Conservation (phyloP, 2,329 filamentous ascomycete genomes). For the Nothophoma quercina region DNA sequence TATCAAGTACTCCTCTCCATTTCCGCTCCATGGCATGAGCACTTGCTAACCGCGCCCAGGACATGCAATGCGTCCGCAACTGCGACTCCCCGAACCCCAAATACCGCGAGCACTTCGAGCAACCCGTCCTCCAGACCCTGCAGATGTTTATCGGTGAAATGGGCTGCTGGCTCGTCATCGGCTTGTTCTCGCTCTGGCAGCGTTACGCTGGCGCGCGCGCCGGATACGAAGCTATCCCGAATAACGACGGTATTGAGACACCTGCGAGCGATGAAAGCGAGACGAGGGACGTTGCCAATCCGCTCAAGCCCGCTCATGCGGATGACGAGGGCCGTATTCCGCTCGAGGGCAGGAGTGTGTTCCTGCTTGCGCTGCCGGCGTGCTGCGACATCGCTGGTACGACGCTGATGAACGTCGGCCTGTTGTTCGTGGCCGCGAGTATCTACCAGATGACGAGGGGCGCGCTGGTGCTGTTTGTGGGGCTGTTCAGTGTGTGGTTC, state of each 20-base stretch:
- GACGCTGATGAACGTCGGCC: slow-evolving; percentile 94
- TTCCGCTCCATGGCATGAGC: background rate
- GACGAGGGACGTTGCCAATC: slow-evolving; percentile 60
- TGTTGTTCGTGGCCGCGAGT: slow-evolving; percentile 91
- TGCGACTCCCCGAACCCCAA: slow-evolving; percentile 75
- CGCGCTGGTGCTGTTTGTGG: slow-evolving; percentile 93
- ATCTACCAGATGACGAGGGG: slow-evolving; percentile 99
- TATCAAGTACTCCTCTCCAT: slow-evolving; percentile 72
- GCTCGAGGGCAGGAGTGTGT: slow-evolving; percentile 74
- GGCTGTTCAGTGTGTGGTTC: slow-evolving; percentile 92
- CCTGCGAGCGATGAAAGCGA: slow-evolving; percentile 56
- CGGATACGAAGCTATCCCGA: slow-evolving; percentile 72
- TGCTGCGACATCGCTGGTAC: slow-evolving; percentile 95
- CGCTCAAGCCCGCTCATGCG: slow-evolving; percentile 53
- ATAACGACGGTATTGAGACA: slow-evolving; percentile 37
- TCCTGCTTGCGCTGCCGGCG: slow-evolving; percentile 82
- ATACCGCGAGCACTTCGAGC: slow-evolving; percentile 80
- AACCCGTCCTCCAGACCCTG: slow-evolving; percentile 92
- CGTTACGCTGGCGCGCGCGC: slow-evolving; percentile 59
- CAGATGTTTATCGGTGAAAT: slow-evolving; percentile 99
- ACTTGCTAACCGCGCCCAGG: slow-evolving; percentile 59
- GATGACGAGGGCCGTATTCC: slow-evolving; percentile 65
- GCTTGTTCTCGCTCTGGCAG: slow-evolving; percentile 71
- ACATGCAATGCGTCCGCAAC: slow-evolving; percentile 95
- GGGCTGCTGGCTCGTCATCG: slow-evolving; percentile 93